phyloP scores from a whole-genome alignment of 1,284 basidiomycete genomes.

The Puccinia coronata region DNA sequence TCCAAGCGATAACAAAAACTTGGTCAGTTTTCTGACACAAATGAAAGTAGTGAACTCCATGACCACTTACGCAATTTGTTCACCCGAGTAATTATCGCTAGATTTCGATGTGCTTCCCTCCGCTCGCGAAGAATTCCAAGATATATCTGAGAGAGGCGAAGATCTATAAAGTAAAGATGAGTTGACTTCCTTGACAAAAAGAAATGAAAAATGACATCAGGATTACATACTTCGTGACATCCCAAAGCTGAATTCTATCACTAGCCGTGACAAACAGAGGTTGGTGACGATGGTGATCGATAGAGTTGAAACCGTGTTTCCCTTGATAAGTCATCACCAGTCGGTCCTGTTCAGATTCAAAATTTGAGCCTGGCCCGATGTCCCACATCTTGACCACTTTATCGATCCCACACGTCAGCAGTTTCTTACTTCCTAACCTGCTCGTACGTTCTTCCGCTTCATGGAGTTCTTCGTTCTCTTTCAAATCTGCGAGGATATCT shows the following conservation, averaged over 20 bases:
- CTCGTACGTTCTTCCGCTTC: conserved; percentile 45
- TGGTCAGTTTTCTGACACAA: background rate
- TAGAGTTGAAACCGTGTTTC: conserved; percentile 65
- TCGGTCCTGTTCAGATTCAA: conserved; percentile 17
- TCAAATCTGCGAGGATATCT: conserved; percentile 18
- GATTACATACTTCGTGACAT: conserved; percentile 68
- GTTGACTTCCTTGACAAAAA: too few species aligned
- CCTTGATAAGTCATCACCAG: conserved; percentile 48
- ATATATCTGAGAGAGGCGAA: conserved; percentile 69
- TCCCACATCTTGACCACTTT: conserved; percentile 90
- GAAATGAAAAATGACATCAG: background rate
- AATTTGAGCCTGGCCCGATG: conserved; percentile 31
- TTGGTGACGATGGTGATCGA: conserved; percentile 88
- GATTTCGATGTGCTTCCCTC: conserved; percentile 29
- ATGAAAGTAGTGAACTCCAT: background rate
- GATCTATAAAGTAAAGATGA: conserved; percentile 61
- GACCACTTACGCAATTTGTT: conserved; percentile 43
- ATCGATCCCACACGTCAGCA: conserved; percentile 90
- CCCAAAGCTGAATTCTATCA: conserved; percentile 93
- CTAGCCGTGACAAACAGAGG: conserved; percentile 91
- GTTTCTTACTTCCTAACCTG: conserved; percentile 64
- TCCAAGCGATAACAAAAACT: conserved; percentile 56
- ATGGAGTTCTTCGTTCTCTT: conserved; percentile 34
- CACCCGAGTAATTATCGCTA: conserved; percentile 43
- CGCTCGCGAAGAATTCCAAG: conserved; percentile 72